A percentile compares a stretch with the other conserved stretches of the same genome.
phyloP scores from a whole-genome alignment of 208 protist genomes.

The Trypanosomatidae sp. region DNA sequence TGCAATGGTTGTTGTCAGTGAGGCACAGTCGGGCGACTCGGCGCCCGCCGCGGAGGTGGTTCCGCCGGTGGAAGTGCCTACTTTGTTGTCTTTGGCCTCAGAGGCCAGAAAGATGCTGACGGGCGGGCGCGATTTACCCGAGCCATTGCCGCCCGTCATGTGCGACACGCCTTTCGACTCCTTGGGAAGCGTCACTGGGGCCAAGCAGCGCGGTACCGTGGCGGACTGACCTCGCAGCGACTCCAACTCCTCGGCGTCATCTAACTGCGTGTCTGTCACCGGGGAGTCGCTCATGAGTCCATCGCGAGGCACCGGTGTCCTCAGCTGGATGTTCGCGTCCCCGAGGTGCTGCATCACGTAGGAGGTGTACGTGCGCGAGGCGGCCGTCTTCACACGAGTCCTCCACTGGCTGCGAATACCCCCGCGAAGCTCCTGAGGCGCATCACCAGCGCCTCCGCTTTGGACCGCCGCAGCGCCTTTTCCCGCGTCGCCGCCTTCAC shows the following conservation, averaged over 20 bases:
- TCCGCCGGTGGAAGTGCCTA: not conserved
- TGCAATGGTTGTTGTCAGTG: not conserved
- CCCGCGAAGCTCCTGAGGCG: conserved; percentile 23
- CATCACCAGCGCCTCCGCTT: not conserved
- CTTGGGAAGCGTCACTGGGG: conserved; percentile 17
- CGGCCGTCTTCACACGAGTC: conserved; percentile 26
- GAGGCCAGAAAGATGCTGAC: not conserved
- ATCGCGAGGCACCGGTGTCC: conserved; percentile 4
- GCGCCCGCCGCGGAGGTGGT: not conserved
- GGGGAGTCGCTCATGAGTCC: not conserved
- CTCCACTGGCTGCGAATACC: conserved; percentile 51
- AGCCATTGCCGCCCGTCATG: not conserved
- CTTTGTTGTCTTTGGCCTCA: not conserved
- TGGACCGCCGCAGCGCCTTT: not conserved
- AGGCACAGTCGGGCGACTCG: not conserved
- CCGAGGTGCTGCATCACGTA: conserved; percentile 33
- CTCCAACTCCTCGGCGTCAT: conserved; percentile 41
- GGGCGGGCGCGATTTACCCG: not conserved
- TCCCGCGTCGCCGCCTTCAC: not conserved
- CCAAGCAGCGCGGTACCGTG: conserved; percentile 27
- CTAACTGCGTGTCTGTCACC: conserved; percentile 25
- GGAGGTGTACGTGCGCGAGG: conserved; percentile 32
- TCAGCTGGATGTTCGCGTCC: conserved; percentile 14
- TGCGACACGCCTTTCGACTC: not conserved
- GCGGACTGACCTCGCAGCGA: conserved; percentile 40